Base-by-base conservation (phyloP, 2,329 filamentous ascomycete genomes). In the Leptographium galeiforme region DNA sequence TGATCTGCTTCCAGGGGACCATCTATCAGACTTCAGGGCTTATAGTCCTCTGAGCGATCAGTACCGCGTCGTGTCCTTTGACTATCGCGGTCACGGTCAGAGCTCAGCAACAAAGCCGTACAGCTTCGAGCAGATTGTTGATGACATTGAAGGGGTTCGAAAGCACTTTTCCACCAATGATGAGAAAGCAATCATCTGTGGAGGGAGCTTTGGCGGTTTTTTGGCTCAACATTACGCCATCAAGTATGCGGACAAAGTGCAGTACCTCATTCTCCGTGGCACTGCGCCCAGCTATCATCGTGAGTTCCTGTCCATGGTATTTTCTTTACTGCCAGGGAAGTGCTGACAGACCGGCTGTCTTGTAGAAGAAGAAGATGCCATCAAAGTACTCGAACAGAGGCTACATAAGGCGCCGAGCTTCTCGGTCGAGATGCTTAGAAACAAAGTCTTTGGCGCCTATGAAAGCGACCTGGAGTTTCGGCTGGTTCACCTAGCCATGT, bases 121-220 rank as follows among this genome's bases (percentile, higher is more conserved):
- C 56, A 66, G 64, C 0, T 68, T 68, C 50, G 57, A 60, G 8
- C 67, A 70, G 57, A 58, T 70, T 8, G 66, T 68, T 7, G 67
- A 68, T 19, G 66, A 69, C 48, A 62, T 70, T 32, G 66, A 69
- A 25, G 61, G 57, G 0, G 50, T 69, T 6, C 61, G 66, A 10
- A 44, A 38, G 40, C 61, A 63, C 32, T 68, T 68, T 57, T 57
- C 58, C 2, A 33, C 46, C 4, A 8, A 32, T 14, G 62, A 61
- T 0, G 45, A 56, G 19, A 57, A 62, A 14, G 62, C 61, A 13
- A 62, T 70, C 36, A 62, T 70, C 25, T 66, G 64, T 14, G 68
- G 67, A 10, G 68, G 68, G 2, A 69, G 67, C 53, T 70, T 70
- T 46, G 68, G 68, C 11, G 68, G 67, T 0, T 70, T 66, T 40